phyloP scores from a whole-genome alignment of 2,329 filamentous ascomycete species.

The Sarocladium strictum region DNA sequence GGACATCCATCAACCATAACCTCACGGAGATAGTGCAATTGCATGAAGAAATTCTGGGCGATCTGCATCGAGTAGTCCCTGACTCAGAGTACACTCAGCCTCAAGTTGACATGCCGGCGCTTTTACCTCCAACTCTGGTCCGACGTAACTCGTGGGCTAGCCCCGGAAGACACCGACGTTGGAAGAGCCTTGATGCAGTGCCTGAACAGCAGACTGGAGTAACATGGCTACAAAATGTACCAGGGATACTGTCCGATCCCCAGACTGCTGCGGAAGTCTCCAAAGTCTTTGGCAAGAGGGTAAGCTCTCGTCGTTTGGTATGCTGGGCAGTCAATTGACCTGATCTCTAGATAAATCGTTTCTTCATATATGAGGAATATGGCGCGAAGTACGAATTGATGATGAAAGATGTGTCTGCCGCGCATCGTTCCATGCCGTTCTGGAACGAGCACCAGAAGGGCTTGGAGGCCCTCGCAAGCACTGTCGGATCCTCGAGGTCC shows the following conservation, averaged over 20 bases:
- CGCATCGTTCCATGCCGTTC: constrained; percentile 61
- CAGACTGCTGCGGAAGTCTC: constrained; percentile 55
- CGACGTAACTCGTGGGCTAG: background rate
- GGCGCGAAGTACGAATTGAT: constrained; percentile 84
- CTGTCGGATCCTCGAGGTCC: constrained; percentile 63
- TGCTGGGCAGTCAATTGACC: constrained; percentile 4
- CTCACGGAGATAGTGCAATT: constrained; percentile 73
- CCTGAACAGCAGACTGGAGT: constrained; percentile 32
- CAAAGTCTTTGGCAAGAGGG: constrained; percentile 54
- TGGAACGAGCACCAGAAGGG: constrained; percentile 82
- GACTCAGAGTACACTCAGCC: constrained; percentile 56
- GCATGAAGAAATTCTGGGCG: constrained; percentile 74
- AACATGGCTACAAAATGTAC: constrained; percentile 38
- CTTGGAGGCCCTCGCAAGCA: constrained; percentile 74
- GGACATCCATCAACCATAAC: constrained; percentile 71
- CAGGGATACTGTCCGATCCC: constrained; percentile 52
- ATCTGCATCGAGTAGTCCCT: constrained; percentile 66
- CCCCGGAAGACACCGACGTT: constrained; percentile 34
- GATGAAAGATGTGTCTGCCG: constrained; percentile 66
- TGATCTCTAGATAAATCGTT: constrained; percentile 61
- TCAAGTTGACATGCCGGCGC: background rate
- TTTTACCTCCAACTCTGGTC: background rate
- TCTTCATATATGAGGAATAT: constrained; percentile 88
- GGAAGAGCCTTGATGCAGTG: constrained; percentile 42
- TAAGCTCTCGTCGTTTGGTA: constrained; percentile 24